Base-by-base conservation (phyloP, 768 basidiomycete species). In the Pleurotus djamor region DNA sequence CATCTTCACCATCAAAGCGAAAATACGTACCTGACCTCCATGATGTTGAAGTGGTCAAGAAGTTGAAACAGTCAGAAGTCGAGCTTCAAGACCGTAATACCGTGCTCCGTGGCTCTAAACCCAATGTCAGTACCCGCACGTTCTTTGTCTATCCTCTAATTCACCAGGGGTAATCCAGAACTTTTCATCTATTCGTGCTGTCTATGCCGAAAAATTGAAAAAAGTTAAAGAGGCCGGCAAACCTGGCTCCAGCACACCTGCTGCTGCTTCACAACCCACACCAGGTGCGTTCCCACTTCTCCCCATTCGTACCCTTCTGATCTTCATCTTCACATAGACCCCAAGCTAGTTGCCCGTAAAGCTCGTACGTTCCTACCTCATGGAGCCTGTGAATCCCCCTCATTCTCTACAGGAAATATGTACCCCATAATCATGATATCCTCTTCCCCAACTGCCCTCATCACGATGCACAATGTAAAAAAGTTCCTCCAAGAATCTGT, bases 351-450 rank as follows among this genome's bases (percentile, higher is more conserved):
- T 61, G 83, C 83, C 2, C 84, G 87, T 35, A 92, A 91, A 82
- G 80, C 87, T 41, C 83, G 90, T 88, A 68, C 61, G 88, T 78
- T 35, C 9, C 2, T 21, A 56, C 13, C 35, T 32, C 28, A 12
- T 52, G n/a, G 48, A 57, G 48, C 43, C 43, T 21, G n/a, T 41
- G 10, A 17, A 14, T 13, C 33, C 12, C 36, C 32, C 28, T 10
- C 8, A n/a, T n/a, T 28, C 17, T 16, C 13, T 14, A 5, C 71
- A 92, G 88, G 83, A 63, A 86, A 86, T 67, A 85, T 83, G 66
- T 90, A 90, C 73, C 96, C 96, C 0, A 98, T 99, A 68, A 97
- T 98, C 72, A 91, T 98, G 78, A 95, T 99, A 45, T 96, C 96
- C 0, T 96, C 95, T 0, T 95, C 91, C 13, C 95, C 95, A 0